Evolutionary conservation across 345 rosid genomes (phyloP), one percentile per base, ranked within the genome.

Genomic region (Populus ilicifolia): DNA sequence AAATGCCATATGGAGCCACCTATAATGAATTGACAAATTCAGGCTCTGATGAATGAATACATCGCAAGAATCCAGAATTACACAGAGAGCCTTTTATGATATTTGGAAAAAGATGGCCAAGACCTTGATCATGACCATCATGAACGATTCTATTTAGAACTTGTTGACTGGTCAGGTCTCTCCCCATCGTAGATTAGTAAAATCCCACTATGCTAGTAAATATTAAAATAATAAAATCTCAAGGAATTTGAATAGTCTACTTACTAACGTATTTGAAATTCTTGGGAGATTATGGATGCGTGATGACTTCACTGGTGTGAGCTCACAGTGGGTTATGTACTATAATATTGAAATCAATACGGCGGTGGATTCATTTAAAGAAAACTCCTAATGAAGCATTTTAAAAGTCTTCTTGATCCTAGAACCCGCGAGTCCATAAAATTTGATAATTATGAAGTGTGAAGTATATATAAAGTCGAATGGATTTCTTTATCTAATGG

Each of bases 111-210:
- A 21, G 29, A 54, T 25, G 38, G 71, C 8, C 36, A 4, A 2
- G 25, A 6, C 50, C n/a, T 8, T 2, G 52, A 46, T 23, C 50
- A 36, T 6, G 8, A 21, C 8, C 13, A 11, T 3, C 20, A 46
- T 21, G 2, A 8, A 46, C 30, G 18, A 48, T 50, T 50, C 50
- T 25, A 5, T 9, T 56, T 38, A 27, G 2, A 17, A 68, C 8
- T n/a, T 8, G 65, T 76, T 54, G 79, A 76, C 73, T 68, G 79
- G 79, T 76, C 79, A 38, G n/a, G 39, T 14, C 30, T 25, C 27
- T 54, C 67, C 5, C 21, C 79, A 25, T 38, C 72, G 38, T 44
- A 69, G 30, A 48, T 7, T 33, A 0, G 12, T 73, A 23, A 6
- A 33, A 8, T 25, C 14, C 54, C 8, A 27, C 46, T 61, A 52